Evolutionary conservation across 1,139 yeast genomes (phyloP).

Genomic region (Kodamaea sp.): DNA sequence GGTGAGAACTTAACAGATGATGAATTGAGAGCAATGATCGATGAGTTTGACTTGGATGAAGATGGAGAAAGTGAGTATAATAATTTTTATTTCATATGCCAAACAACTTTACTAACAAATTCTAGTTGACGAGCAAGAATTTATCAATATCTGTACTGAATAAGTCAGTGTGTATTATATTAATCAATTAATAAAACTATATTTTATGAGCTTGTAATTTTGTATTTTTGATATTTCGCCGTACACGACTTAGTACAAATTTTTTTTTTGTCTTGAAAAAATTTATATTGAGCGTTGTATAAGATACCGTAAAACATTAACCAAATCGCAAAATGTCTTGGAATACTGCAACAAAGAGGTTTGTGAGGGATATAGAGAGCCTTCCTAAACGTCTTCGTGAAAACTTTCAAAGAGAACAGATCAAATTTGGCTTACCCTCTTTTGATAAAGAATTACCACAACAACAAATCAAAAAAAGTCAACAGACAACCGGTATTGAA

Average conservation of each 20-base stretch:
- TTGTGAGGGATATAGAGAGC: slow-evolving; percentile 34
- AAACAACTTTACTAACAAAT: slow-evolving; percentile 20
- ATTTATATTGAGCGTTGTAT: no score
- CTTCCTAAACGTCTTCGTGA: slow-evolving; percentile 32
- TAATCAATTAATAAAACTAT: neutral
- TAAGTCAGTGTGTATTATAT: slow-evolving; percentile 14
- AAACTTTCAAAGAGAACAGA: slow-evolving; percentile 20
- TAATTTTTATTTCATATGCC: no score
- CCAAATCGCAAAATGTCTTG: slow-evolving; percentile 29
- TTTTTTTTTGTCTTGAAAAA: neutral
- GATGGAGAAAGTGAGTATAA: slow-evolving; percentile 76
- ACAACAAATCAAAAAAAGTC: slow-evolving; percentile 23
- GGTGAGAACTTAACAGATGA: slow-evolving; percentile 93
- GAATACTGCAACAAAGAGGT: slow-evolving; percentile 35
- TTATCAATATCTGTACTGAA: slow-evolving; percentile 84
- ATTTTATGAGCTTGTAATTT: no score
- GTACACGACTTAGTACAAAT: slow-evolving; percentile 5
- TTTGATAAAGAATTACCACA: slow-evolving; percentile 23
- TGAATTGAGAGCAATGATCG: slow-evolving; percentile 94
- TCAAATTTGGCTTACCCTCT: slow-evolving; percentile 32
- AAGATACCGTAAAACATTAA: neutral
- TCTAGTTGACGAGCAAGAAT: slow-evolving; percentile 80
- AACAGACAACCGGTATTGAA: slow-evolving; percentile 29
- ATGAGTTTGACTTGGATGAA: slow-evolving; percentile 93
- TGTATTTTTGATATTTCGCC: no score